A percentile compares a stretch with the other conserved stretches of the same genome.
Evolutionary conservation across 2,329 filamentous ascomycete genomes (phyloP).

Genomic region (Phyllosticta citrichinensis): DNA sequence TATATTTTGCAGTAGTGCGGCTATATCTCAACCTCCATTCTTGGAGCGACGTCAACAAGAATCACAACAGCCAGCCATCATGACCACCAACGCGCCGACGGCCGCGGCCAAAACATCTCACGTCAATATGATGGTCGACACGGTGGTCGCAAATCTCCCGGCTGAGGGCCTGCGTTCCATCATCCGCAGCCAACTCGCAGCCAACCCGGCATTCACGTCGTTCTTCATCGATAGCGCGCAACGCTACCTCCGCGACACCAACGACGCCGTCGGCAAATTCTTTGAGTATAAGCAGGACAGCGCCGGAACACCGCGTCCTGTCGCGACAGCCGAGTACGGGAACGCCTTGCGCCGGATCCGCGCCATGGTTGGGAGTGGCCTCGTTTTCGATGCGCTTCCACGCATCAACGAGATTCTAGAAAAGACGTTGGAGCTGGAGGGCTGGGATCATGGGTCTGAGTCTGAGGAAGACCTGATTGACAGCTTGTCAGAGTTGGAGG

Average conservation of each 20-base stretch:
- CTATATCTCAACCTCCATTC: neutral
- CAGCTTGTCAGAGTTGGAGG: constrained; percentile 20
- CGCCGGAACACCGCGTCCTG: constrained; percentile 9
- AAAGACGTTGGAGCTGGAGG: constrained; percentile 16
- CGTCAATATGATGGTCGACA: constrained; percentile 40
- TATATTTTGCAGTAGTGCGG: neutral
- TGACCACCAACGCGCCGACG: neutral
- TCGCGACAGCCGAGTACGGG: constrained; percentile 12
- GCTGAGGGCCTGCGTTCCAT: constrained; percentile 31
- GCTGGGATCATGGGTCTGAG: neutral
- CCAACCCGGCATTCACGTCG: constrained; percentile 21
- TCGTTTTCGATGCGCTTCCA: constrained; percentile 21
- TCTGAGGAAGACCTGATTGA: neutral
- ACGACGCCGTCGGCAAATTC: neutral
- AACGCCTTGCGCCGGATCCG: constrained; percentile 15
- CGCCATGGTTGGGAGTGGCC: constrained; percentile 25
- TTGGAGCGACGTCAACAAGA: neutral
- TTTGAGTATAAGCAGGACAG: neutral
- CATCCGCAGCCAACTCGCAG: constrained; percentile 23
- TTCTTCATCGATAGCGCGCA: constrained; percentile 24
- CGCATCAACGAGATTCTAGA: neutral
- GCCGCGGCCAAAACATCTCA: constrained; percentile 20
- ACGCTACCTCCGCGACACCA: constrained; percentile 18
- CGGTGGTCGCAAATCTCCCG: constrained; percentile 35
- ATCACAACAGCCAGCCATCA: neutral